A percentile compares a stretch with the other conserved stretches of the same genome.
Evolutionary conservation across 1,139 yeast species (phyloP).

Genomic region (Lodderomyces elongisporus): DNA sequence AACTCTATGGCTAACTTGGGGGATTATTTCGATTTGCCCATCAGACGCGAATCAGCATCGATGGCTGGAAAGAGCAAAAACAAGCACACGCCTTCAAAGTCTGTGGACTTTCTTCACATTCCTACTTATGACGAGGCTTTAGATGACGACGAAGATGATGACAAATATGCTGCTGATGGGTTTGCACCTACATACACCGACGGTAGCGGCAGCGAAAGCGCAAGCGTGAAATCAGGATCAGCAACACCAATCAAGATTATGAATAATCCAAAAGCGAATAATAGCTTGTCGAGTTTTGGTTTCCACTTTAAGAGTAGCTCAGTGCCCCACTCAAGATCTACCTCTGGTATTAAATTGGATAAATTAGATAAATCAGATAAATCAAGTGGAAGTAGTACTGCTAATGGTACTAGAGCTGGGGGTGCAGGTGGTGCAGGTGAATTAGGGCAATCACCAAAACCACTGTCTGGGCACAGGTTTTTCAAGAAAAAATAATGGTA

Average conservation of each 20-base stretch:
- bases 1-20: slow-evolving; percentile 18
- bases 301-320: slow-evolving; percentile 7
- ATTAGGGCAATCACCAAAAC: too few species aligned
- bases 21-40: slow-evolving; percentile 27
- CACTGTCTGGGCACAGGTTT: too few species aligned
- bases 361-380: slow-evolving; percentile 1
- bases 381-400: slow-evolving; percentile 5
- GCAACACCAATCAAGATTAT: slow-evolving; percentile 7
- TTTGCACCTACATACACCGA: slow-evolving; percentile 20
- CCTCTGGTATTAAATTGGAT: slow-evolving; percentile 7
- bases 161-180: slow-evolving; percentile 12
- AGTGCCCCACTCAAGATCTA: slow-evolving; percentile 7
- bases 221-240: slow-evolving; percentile 4
- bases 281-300: slow-evolving; percentile 7
- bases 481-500: too few species aligned
- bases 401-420: too few species aligned
- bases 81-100: slow-evolving; percentile 4
- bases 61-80: slow-evolving; percentile 6
- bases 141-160: slow-evolving; percentile 18
- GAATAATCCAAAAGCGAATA: slow-evolving; percentile 3
- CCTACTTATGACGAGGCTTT: slow-evolving; percentile 23
- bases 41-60: slow-evolving; percentile 9
- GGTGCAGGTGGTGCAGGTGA: too few species aligned
- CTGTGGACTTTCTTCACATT: slow-evolving; percentile 14
- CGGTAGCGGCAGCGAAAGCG: slow-evolving; percentile 6